Evolutionary conservation across 352 stramenopile species (phyloP), one percentile per base, ranked within the genome.

Genomic region (Phytopythium mirpurense): DNA sequence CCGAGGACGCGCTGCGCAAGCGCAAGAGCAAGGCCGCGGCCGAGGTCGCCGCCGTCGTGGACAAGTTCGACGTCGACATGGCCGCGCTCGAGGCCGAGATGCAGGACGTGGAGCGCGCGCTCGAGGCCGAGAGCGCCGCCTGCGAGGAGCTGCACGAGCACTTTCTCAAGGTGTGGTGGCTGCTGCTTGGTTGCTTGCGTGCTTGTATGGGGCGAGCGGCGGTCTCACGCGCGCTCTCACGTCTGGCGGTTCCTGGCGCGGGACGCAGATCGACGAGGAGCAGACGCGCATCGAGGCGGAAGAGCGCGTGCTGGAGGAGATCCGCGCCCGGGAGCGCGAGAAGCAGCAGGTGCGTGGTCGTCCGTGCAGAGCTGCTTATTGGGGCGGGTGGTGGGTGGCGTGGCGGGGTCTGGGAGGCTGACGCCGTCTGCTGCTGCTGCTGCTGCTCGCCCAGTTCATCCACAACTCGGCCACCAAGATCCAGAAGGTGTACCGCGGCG

Each of bases 41-140:
- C 10, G 86, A 96, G 56, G 72, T 93, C 8, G 74, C 76, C 15
- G 54, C 47, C 18, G 64, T 88, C 23, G 76, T 95, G 12, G 83
- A 88, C 29, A 88, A 86, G 54, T 93, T 90, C 57, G 83, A 93
- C 61, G 27, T 35, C 1, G 84, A 93, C 50, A 90, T 96, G 78
- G 59, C 72, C 15, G 57, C 61, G 6, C 76, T 92, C 45, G 70
- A 83, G 46, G 62, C 55, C 3, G 76, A 87, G 36, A 68, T 91
- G 41, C 64, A 72, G 19, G 52, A 60, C 8, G 60, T 92, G 19
- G 65, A 81, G 46, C 21, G 55, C 1, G 66, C 49, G 9, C 84
- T 84, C 52, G 48, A 65, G 51, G 53, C 65, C 4, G 83, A 96
- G 51, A 45, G 59, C 11, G 67, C 62, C 34, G 65, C 90, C 55